Evolutionary conservation across 2,329 filamentous ascomycete species (phyloP), one percentile per base, ranked within the genome.

Genomic region (Diaporthe sp.): DNA sequence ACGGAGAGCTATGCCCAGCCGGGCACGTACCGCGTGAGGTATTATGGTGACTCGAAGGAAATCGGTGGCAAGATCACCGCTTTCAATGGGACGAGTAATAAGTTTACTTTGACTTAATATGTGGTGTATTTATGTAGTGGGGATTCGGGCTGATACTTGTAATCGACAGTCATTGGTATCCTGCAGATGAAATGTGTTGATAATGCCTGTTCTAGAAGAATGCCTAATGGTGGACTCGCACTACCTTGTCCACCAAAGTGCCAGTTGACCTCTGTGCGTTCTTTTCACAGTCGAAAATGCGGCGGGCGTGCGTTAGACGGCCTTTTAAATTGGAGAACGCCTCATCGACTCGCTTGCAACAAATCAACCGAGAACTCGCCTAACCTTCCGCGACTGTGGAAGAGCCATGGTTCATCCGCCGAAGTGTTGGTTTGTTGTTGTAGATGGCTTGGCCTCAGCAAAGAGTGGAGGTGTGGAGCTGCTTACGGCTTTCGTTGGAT

Each of bases 31-130:
- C 86, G 95, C 47, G 83, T 98, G 56, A 89, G 87, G 82, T 98
- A 98, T 81, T 95, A 92, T 83, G 96, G 96, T 0, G 94, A 97
- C 83, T 87, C 90, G 25, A 98, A 95, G 87, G 85, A 87, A 25
- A 81, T 91, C 74, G 86, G 85, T 19, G 94, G 92, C 0, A 83
- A 80, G 15, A 90, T 97, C 55, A 90, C 86, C 19, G 83, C 88
- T 10, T 97, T 98, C 84, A 76, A 75, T 32, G 81, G 82, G 30
- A 76, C 73, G 30, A 83, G 79, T 72, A 75, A 80, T 17, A 35
- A 68, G 19, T 84, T 83, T 75, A 78, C 76, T 12, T 59, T 82
- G 74, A 75, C 71, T 19, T 74, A 37, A 30, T n/a, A n/a, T 35
- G 22, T 1, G 7, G 27, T 50, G 42, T 50, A 65, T 10, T 25